Base-by-base conservation (phyloP, 768 basidiomycete species). In the Boletus tylopilopsis region DNA sequence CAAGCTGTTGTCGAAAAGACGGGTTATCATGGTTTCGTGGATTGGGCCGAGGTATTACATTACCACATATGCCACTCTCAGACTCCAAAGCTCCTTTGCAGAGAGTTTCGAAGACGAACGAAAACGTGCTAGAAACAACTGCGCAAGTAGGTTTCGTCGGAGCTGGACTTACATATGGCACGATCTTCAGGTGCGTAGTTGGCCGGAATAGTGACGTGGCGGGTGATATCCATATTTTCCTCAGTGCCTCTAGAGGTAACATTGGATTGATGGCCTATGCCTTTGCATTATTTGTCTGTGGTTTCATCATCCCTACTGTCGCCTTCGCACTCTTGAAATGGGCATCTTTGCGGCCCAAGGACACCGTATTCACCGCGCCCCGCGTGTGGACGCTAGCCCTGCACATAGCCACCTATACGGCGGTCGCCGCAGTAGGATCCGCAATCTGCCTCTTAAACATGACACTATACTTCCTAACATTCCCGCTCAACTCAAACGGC, bases 281-380 rank as follows among this genome's bases (percentile, higher is more conserved):
- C 18, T 65, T 65, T 56, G 63, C 61, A 33, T 59, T 65, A 42
- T 65, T 65, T 49, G 54, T 48, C 42, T 49, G 48, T 13, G 64
- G 64, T 23, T 66, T 66, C 37, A 51, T 64, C 16, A 38, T 38
- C 21, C 63, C 64, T 10, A 61, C 54, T 29, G 48, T 62, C 32
- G 39, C 60, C 23, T 54, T 59, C 35, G 12, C 55, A n/a, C 25
- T 53, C 9, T 46, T 62, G 21, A 46, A 40, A 49, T 60, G 53
- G 59, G 64, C 59, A 27, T 54, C 62, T 7, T 40, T 47, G 21
- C 33, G 56, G 24, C 54, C 57, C 16, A 58, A 52, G 27, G 56
- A 58, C 34, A 41, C 57, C 35, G 18, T 37, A 13, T 38, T 38
- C 37, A 59, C 56, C 12, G 59, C 58, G 36, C 64, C 62, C 32